Conservation (phyloP, 306 rosid genomes). For the Alnus glutinosa region DNA sequence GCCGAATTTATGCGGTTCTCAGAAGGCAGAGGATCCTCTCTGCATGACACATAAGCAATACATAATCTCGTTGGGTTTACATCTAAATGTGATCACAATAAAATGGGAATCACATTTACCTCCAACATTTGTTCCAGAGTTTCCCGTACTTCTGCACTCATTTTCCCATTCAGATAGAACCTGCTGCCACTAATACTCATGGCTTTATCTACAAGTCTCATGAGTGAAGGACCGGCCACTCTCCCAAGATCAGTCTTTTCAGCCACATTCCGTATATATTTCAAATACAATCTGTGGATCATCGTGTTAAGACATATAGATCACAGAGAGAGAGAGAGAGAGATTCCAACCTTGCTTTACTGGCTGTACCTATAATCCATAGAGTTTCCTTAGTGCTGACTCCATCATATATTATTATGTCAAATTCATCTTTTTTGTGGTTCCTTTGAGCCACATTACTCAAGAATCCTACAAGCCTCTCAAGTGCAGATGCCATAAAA, state of each 20-base stretch:
- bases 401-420: conserved; percentile 82
- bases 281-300: conserved; percentile 69
- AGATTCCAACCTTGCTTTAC: conserved; percentile 75
- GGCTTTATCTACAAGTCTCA: too few species aligned
- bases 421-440: conserved; percentile 54
- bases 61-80: conserved; percentile 24
- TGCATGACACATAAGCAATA: conserved; percentile 41
- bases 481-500: conserved; percentile 59
- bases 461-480: conserved; percentile 62
- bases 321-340: conserved; percentile 4
- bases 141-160: too few species aligned
- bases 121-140: too few species aligned
- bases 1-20: conserved; percentile 66
- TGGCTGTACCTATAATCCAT: conserved; percentile 69
- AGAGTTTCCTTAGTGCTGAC: conserved; percentile 75
- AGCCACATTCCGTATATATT: conserved; percentile 67
- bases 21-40: conserved; percentile 78
- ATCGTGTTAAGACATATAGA: too few species aligned
- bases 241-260: conserved; percentile 92
- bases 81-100: too few species aligned
- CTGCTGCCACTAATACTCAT: too few species aligned
- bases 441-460: conserved; percentile 42
- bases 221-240: too few species aligned
- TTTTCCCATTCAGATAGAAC: too few species aligned
- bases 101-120: too few species aligned